Conservation (phyloP, 805 yeast species). For the Zygosaccharomyces lentus region DNA sequence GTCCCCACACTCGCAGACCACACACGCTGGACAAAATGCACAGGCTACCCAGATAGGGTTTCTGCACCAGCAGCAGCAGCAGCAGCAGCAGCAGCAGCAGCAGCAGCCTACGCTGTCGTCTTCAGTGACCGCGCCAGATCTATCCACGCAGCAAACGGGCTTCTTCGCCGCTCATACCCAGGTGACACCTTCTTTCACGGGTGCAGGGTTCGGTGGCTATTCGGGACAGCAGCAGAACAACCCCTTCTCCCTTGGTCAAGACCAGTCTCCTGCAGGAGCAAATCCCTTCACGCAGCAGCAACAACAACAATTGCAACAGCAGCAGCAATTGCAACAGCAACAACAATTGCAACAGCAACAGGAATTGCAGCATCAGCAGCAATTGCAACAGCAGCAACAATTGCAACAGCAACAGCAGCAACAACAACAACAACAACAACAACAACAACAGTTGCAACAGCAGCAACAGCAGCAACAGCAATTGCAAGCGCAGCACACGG, state of each 20-base stretch:
- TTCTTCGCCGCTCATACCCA: conserved; percentile 27
- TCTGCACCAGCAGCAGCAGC: conserved; percentile 13
- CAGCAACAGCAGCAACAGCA: conserved; percentile 9
- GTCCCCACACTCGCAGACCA: conserved; percentile 16
- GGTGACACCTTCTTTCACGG: conserved; percentile 42
- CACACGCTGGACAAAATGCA: too few species aligned
- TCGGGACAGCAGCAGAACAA: conserved; percentile 34
- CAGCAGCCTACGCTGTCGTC: conserved; percentile 14
- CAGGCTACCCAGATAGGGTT: conserved; percentile 14
- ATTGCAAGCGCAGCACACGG: conserved; percentile 14
- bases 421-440: conserved; percentile 10
- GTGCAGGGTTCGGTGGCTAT: conserved; percentile 59
- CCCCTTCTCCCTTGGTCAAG: conserved; percentile 36
- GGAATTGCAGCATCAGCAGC: conserved; percentile 9
- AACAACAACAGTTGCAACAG: conserved; percentile 13
- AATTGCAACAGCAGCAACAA: conserved; percentile 6
- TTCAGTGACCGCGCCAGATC: conserved; percentile 7
- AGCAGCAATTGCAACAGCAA: conserved; percentile 11
- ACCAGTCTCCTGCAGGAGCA: conserved; percentile 8
- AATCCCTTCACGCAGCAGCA: conserved; percentile 14
- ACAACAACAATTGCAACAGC: conserved; percentile 2
- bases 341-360: conserved; percentile 6
- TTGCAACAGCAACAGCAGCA: conserved; percentile 6
- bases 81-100: conserved; percentile 16
- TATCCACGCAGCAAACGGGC: conserved; percentile 25